Evolutionary conservation across 2,329 filamentous ascomycete genomes (phyloP), one percentile per base, ranked within the genome.

Genomic region (Akanthomyces lecanii): DNA sequence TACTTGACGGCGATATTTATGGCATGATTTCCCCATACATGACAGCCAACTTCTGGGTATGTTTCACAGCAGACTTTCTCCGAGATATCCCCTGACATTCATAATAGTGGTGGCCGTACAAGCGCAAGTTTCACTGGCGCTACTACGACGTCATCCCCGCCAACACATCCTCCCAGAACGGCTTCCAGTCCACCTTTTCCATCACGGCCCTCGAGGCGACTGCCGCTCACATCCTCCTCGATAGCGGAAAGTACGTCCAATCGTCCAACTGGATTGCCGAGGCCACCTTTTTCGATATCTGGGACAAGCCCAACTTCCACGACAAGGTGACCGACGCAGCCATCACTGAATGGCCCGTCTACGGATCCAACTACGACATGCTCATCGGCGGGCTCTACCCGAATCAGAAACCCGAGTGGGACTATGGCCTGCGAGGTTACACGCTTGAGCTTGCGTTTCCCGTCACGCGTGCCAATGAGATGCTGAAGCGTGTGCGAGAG

Each of bases 311-410:
- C 62, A 82, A 83, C 71, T 83, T 83, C 71, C 79, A 73, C 64
- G 80, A 82, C 63, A 83, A 82, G 73, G 74, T 71, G 16, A 82
- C 78, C 36, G 73, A 80, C 69, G 61, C 73, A 59, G 65, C 72
- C n/a, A 77, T 82, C 62, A 68, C 67, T 0, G 65, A 73, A 4
- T 82, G 79, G 79, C 81, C 81, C 18, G 80, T 82, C 30, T 81
- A 81, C 65, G 81, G 81, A 12, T 82, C 77, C 75, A 81, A 82
- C 71, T 81, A 83, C 67, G 80, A 82, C 67, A 79, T 83, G 11
- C 73, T 83, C 16, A 82, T 83, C 63, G 81, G 81, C 18, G 81
- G 81, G 0, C 69, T 82, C 21, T 82, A 82, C 67, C 78, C 74
- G 8, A 77, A 76, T 60, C 78, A 81, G 68, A 75, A 75, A 60